Conservation (phyloP, 208 protist species). For the Polymyxa betae region DNA sequence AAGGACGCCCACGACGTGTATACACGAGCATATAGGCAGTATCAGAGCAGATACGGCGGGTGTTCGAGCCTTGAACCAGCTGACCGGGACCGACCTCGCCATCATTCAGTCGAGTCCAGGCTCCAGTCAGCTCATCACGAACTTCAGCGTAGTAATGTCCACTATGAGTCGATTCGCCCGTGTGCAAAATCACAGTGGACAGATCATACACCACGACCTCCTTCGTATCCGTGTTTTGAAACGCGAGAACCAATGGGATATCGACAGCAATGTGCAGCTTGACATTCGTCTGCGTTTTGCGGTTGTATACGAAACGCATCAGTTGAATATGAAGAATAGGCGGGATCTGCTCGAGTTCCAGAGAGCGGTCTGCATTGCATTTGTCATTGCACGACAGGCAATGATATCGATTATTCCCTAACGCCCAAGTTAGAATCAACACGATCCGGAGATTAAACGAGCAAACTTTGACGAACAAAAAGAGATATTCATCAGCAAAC, state of each 20-base stretch:
- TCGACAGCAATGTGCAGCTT: slow-evolving; percentile 52
- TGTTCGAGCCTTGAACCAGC: not conserved
- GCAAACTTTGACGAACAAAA: not conserved
- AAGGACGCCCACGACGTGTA: not conserved
- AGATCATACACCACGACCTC: not conserved
- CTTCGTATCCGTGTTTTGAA: not conserved
- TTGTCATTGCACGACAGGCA: slow-evolving; percentile 14
- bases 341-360: not conserved
- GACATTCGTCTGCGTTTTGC: slow-evolving; percentile 37
- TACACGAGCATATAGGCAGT: slow-evolving; percentile 43
- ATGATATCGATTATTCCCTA: slow-evolving; percentile 3
- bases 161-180: slow-evolving; percentile 4
- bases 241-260: slow-evolving; percentile 30
- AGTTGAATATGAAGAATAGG: slow-evolving; percentile 50
- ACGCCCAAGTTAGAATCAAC: not conserved
- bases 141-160: slow-evolving; percentile 41
- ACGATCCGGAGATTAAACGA: not conserved
- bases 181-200: slow-evolving; percentile 14
- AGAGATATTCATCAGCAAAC: not conserved
- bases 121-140: not conserved
- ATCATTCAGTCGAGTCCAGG: not conserved
- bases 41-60: not conserved
- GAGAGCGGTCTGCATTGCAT: slow-evolving; percentile 15
- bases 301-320: slow-evolving; percentile 40
- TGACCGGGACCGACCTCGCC: slow-evolving; percentile 33